Conservation (phyloP, 129 eudicot genomes). For the Artemisia argyi region DNA sequence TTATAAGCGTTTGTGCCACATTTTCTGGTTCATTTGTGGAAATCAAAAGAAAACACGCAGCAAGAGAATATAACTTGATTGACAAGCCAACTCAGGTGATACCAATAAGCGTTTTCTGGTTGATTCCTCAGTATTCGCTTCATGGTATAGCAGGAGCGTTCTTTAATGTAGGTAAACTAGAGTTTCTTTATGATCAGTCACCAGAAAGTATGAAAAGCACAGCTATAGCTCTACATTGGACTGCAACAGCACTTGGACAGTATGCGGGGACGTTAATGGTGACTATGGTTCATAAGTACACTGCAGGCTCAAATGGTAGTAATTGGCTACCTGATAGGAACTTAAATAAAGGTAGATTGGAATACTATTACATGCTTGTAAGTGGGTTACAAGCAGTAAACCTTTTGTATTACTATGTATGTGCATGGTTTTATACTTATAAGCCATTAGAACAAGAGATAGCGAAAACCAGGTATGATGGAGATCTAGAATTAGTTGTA, state of each 20-base stretch:
- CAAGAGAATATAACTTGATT: neutral
- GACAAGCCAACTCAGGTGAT: neutral
- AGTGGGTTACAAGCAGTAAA: neutral
- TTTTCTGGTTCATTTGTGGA: neutral
- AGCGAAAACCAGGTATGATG: too few species aligned
- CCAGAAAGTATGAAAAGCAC: constrained; percentile 4
- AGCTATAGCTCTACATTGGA: neutral
- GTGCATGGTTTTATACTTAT: neutral
- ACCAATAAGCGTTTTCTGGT: neutral
- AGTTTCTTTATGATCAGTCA: neutral
- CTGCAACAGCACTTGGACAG: neutral
- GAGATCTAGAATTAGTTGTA: too few species aligned
- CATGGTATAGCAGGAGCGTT: neutral
- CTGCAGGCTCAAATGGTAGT: neutral
- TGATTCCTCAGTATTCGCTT: neutral
- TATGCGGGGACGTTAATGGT: neutral
- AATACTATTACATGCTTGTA: neutral
- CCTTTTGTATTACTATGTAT: neutral
- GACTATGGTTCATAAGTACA: neutral
- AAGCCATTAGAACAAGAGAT: neutral
- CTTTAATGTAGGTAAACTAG: neutral
- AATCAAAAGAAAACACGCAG: neutral
- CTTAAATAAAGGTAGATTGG: neutral
- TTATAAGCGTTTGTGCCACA: neutral
- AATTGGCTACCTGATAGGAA: constrained; percentile 7